Conservation (phyloP, 805 yeast genomes). For the Candida orba region DNA sequence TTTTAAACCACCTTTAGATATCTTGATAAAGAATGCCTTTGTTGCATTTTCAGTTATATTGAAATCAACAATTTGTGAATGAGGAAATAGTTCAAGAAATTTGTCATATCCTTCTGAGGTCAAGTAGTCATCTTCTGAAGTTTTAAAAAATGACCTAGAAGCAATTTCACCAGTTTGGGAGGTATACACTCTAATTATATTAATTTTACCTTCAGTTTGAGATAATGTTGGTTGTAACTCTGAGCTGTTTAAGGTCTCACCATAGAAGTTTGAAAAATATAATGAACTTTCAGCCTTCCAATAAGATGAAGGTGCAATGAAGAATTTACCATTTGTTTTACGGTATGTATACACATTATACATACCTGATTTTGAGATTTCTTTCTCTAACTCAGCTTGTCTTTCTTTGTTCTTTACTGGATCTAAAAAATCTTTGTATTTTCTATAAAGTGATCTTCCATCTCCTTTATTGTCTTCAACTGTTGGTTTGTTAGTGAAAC, state of each 20-base stretch:
- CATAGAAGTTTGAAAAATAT: conserved; percentile 77
- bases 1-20: conserved; percentile 40
- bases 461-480: conserved; percentile 35
- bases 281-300: conserved; percentile 66
- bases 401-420: conserved; percentile 40
- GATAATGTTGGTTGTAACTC: conserved; percentile 26
- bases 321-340: conserved; percentile 79
- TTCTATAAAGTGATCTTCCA: conserved; percentile 27
- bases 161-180: conserved; percentile 67
- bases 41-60: conserved; percentile 67
- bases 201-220: conserved; percentile 42
- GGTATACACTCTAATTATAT: conserved; percentile 59
- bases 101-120: conserved; percentile 32
- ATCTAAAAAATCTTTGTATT: conserved; percentile 41
- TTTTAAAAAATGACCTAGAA: conserved; percentile 51
- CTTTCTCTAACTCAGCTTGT: conserved; percentile 49
- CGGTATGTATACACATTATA: conserved; percentile 56
- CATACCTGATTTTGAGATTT: conserved; percentile 62
- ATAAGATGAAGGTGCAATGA: conserved; percentile 72
- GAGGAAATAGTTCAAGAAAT: conserved; percentile 37
- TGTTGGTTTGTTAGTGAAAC: conserved; percentile 32
- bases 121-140: conserved; percentile 35
- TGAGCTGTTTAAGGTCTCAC: conserved; percentile 39
- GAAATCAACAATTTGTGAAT: conserved; percentile 67
- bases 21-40: conserved; percentile 56